These are phyloP conservation scores for Clonostachys byssicola DNA, from an alignment of 2,329 filamentous ascomycete species.

Conservation along the genomic window DNA sequence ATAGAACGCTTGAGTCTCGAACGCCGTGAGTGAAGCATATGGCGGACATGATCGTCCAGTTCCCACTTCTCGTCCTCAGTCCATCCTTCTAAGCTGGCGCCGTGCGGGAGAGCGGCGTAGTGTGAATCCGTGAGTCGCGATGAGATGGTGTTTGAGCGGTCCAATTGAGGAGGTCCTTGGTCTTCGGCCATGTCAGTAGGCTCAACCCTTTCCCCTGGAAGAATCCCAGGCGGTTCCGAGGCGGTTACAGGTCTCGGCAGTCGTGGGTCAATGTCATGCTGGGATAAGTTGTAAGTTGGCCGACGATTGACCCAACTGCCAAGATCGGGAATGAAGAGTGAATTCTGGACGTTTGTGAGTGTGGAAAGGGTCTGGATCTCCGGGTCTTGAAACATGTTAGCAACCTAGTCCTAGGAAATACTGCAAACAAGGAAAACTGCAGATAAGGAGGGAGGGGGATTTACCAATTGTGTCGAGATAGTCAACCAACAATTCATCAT, in stretches of 20 bases:
- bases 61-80: conserved; percentile 67
- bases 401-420: background rate
- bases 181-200: background rate
- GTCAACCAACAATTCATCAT: conserved; percentile 30
- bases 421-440: background rate
- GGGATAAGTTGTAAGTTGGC: conserved; percentile 72
- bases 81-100: conserved; percentile 70
- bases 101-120: conserved; percentile 77
- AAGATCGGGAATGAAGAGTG: conserved; percentile 80
- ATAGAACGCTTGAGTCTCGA: conserved; percentile 75
- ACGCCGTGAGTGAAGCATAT: conserved; percentile 79
- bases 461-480: conserved; percentile 33
- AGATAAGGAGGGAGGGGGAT: background rate
- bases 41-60: conserved; percentile 80
- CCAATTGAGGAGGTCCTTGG: conserved; percentile 12
- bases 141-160: conserved; percentile 55
- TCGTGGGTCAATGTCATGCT: conserved; percentile 20
- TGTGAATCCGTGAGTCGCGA: conserved; percentile 65
- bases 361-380: conserved; percentile 80
- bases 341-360: conserved; percentile 86
- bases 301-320: conserved; percentile 70
- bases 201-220: background rate
- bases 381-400: conserved; percentile 53
- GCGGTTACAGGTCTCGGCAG: background rate
- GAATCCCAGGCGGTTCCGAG: background rate